Base-by-base conservation (phyloP, 169 alveolate species). In the Eimeria sp. region DNA sequence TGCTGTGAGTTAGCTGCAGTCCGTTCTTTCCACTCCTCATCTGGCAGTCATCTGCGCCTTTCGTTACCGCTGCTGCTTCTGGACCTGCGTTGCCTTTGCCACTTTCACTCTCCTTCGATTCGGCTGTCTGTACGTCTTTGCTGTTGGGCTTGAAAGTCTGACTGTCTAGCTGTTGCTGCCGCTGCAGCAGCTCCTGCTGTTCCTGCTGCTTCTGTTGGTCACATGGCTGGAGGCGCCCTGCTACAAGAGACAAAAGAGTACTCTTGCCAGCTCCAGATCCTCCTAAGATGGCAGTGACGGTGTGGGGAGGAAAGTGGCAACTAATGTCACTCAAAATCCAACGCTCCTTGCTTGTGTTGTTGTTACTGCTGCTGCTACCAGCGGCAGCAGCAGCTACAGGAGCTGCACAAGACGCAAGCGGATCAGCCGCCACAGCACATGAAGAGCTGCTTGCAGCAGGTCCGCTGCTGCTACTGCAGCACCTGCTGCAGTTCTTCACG, bases 241-340 rank as follows among this genome's bases (percentile, higher is more conserved):
- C 97, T 16, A 98, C 88, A 34, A 97, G 94, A 91, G 98, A 98
- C 96, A 99, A 95, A 45, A 99, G 95, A 1, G 99, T 98, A 34
- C 99, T 98, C 97, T 99, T 99, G 20, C 99, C 99, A 25, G 99
- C 98, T 13, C 99, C 99, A 76, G 98, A 95, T 27, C 98, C 97
- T 14, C 98, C 98, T 47, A 97, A 51, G 45, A 97, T 97, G 4
- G 98, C 98, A 27, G 97, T 94, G 20, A 95, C 43, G 49, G 88
- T 76, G 27, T 95, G 92, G 9, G 89, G 87, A 18, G 86, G 72
- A 40, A 84, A 72, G 45, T 40, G 47, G 61, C 93, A 63, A 58
- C 86, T 86, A 22, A 94, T 40, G 65, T 91, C 80, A 27, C 49
- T 22, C 30, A 83, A 89, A 22, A 94, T 67, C 45, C 45, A 86